These are phyloP conservation scores for Aspergillus clavatus DNA, from an alignment of 2,329 filamentous ascomycete species.

Conservation along the genomic window DNA sequence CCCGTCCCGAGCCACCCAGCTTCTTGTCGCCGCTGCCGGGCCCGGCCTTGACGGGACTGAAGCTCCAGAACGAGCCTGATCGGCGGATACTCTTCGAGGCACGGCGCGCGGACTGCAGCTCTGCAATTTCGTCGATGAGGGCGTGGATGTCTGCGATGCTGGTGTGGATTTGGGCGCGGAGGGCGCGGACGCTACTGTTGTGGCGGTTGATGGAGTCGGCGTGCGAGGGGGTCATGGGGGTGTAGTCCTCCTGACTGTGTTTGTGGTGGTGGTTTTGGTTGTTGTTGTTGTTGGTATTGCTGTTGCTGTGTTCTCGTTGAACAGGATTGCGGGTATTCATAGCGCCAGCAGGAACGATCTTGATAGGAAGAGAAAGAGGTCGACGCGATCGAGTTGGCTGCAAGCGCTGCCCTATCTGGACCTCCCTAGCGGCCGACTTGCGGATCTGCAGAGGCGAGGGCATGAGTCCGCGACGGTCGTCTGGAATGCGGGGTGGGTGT, in stretches of 20 bases:
- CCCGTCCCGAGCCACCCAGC: background rate
- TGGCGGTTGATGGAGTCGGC: slow-evolving; percentile 16
- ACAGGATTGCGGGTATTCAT: background rate
- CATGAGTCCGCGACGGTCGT: slow-evolving; percentile 12
- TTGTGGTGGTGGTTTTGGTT: too few relatives aligned
- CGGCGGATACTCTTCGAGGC: slow-evolving; percentile 24
- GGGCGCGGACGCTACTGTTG: slow-evolving; percentile 21
- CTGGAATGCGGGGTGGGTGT: slow-evolving; percentile 9
- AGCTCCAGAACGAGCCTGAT: slow-evolving; percentile 39
- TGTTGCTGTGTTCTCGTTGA: slow-evolving; percentile 2
- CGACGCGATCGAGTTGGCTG: slow-evolving; percentile 2
- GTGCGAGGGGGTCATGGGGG: slow-evolving; percentile 1
- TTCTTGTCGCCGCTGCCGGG: slow-evolving; percentile 6
- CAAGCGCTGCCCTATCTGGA: background rate
- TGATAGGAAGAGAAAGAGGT: slow-evolving; percentile 21
- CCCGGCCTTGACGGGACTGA: slow-evolving; percentile 23
- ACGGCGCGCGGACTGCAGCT: slow-evolving; percentile 23
- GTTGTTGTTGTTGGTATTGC: background rate
- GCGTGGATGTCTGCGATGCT: slow-evolving; percentile 25
- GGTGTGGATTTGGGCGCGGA: slow-evolving; percentile 23
- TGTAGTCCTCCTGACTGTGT: too few relatives aligned
- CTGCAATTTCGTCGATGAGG: slow-evolving; percentile 21
- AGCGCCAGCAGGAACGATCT: slow-evolving; percentile 8
- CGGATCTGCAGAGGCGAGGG: slow-evolving; percentile 26
- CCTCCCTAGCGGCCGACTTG: slow-evolving; percentile 13